Evolutionary conservation across 306 rosid species (phyloP).

Genomic region (Fragaria iinumae): DNA sequence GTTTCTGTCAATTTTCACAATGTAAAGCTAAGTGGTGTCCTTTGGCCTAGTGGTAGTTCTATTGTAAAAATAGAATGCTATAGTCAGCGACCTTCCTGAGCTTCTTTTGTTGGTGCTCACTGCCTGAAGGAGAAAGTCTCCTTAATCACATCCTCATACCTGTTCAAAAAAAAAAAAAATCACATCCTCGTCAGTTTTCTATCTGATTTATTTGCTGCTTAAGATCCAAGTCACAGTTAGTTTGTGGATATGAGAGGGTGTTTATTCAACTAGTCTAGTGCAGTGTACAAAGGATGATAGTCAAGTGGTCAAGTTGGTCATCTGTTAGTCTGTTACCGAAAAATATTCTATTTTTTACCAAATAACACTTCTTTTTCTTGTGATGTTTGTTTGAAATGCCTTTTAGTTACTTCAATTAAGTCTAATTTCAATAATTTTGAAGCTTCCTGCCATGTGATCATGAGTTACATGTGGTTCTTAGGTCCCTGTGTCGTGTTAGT

Average conservation of each 20-base stretch:
- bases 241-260: not conserved
- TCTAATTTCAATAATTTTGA: not conserved
- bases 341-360: not conserved
- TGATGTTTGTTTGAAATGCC: not conserved
- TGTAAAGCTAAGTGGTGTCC: not conserved
- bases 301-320: not conserved
- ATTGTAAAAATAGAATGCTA: not conserved
- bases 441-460: not conserved
- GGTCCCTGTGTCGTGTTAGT: conserved; percentile 45
- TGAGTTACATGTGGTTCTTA: conserved; percentile 21
- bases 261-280: not conserved
- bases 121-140: not conserved
- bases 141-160: too few relatives aligned
- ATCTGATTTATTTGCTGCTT: not conserved
- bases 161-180: too few relatives aligned
- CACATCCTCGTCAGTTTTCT: too few relatives aligned
- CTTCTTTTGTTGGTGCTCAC: not conserved
- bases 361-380: not conserved
- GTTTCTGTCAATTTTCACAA: not conserved
- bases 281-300: not conserved
- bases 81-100: not conserved
- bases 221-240: not conserved
- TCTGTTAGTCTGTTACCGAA: not conserved
- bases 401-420: not conserved
- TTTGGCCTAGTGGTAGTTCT: not conserved